Base-by-base conservation (phyloP, 176 grass and related monocot species). In the Alopecurus myosuroides region DNA sequence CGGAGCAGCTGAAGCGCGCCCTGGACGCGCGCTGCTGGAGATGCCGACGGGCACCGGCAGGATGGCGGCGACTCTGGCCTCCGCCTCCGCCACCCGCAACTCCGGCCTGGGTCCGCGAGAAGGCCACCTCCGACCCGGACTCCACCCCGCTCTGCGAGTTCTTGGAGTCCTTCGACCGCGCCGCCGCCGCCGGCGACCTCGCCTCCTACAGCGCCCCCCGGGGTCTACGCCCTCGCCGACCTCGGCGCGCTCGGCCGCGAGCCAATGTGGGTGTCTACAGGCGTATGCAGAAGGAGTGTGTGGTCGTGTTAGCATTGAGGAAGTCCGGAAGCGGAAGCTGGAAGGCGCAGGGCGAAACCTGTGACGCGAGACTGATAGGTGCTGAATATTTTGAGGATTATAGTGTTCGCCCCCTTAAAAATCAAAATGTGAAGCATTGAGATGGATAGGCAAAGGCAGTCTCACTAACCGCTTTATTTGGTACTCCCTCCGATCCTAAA, bases 11-110 rank as follows among this genome's bases (percentile, higher is more conserved):
- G 0, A 97, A 94, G 90, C 88, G 90, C 19, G 72, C 92, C 31
- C 86, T 94, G 6, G 94, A 97, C 53, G 94, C 84, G 92, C 92
- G 73, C 81, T 97, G 31, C 90, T 97, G 1, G 94, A 97, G 92
- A 94, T 97, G 94, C 94, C 92, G 6, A 97, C 94, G 22, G 92
- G 94, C 77, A 97, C 94, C 34, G 94, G 94, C 77, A 97, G 94
- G 88, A 97, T 92, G 70, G 81, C 88, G 34, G 92, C 92, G 67
- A 94, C 90, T 52, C 90, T 97, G 19, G 85, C 92, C 92, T 97
- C 75, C 90, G 92, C 44, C 90, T 97, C 73, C 88, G 94, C 88
- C 76, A 92, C 88, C 37, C 87, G 88, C 33, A 94, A 97, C 81
- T 94, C 94, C 45, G 22, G 85, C 85, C 1, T 97, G 95, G 95